Evolutionary conservation across 2,329 filamentous ascomycete genomes (phyloP).

Genomic region (Aspergillus sp.): DNA sequence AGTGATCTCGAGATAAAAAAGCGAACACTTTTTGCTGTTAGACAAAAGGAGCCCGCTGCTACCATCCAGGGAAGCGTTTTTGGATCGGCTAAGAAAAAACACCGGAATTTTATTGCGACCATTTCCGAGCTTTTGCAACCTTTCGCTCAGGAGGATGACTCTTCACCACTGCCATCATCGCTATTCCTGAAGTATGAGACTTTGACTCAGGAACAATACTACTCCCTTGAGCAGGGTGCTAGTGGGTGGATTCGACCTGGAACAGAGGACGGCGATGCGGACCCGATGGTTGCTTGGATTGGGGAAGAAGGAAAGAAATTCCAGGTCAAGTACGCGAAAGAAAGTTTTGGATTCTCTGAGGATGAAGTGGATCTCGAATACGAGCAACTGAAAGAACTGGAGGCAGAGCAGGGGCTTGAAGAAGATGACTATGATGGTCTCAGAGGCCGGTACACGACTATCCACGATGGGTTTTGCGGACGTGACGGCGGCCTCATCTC

Average conservation of each 20-base stretch:
- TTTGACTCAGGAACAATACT: constrained; percentile 56
- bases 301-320: constrained; percentile 45
- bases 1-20: constrained; percentile 59
- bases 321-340: constrained; percentile 37
- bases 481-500: constrained; percentile 4
- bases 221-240: constrained; percentile 52
- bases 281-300: constrained; percentile 52
- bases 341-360: constrained; percentile 48
- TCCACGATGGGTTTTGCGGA: constrained; percentile 39
- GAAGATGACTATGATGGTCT: constrained; percentile 52
- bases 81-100: constrained; percentile 30
- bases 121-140: constrained; percentile 39
- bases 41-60: constrained; percentile 27
- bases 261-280: constrained; percentile 21
- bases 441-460: constrained; percentile 37
- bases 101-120: constrained; percentile 39
- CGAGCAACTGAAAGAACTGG: constrained; percentile 55
- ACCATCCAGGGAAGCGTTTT: constrained; percentile 37
- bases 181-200: constrained; percentile 50
- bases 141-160: constrained; percentile 28
- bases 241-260: constrained; percentile 35
- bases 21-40: constrained; percentile 60
- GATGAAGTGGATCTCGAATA: constrained; percentile 57
- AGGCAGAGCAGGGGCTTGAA: constrained; percentile 49
- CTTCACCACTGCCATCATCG: constrained; percentile 47